A percentile compares a stretch with the other conserved stretches of the same genome.
phyloP scores from a whole-genome alignment of 2,329 filamentous ascomycete species.

The Didymella glomerata region DNA sequence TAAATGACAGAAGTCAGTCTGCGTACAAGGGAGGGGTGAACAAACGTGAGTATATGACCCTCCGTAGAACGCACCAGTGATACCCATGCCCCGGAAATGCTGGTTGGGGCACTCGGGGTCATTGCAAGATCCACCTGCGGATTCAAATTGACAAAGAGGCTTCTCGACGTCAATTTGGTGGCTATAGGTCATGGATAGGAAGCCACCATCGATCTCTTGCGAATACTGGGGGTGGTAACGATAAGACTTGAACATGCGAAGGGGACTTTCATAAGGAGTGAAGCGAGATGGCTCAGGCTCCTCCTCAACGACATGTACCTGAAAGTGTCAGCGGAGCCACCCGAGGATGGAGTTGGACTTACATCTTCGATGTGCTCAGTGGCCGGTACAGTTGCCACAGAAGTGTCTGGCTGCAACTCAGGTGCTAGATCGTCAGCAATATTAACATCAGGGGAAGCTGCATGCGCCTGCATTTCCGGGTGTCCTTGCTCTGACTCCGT shows the following conservation, averaged over 20 bases:
- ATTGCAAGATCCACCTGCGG: constrained; percentile 75
- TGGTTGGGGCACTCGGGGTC: constrained; percentile 77
- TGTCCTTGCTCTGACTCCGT: constrained; percentile 26
- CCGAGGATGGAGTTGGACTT: constrained; percentile 22
- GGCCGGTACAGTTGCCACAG: constrained; percentile 10
- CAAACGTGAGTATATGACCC: constrained; percentile 26
- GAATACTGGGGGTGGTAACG: constrained; percentile 85
- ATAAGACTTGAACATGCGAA: constrained; percentile 84
- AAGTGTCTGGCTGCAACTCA: constrained; percentile 47
- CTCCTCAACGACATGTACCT: constrained; percentile 26
- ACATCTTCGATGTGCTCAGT: constrained; percentile 27
- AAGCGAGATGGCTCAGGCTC: constrained; percentile 46
- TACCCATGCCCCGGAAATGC: constrained; percentile 78
- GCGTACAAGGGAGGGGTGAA: constrained; percentile 46
- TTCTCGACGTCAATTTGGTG: constrained; percentile 82
- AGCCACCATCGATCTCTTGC: constrained; percentile 74
- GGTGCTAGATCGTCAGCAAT: constrained; percentile 52
- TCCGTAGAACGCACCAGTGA: constrained; percentile 73
- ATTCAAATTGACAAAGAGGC: constrained; percentile 79
- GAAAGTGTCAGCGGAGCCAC: constrained; percentile 28
- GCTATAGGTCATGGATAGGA: constrained; percentile 91
- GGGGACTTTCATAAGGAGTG: constrained; percentile 80
- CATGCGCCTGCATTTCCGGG: constrained; percentile 13
- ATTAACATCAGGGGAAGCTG: constrained; percentile 24
- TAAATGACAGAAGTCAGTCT: constrained; percentile 56